Base-by-base conservation (phyloP, 495 filamentous ascomycete genomes). In the Barbatosphaeria neglecta region DNA sequence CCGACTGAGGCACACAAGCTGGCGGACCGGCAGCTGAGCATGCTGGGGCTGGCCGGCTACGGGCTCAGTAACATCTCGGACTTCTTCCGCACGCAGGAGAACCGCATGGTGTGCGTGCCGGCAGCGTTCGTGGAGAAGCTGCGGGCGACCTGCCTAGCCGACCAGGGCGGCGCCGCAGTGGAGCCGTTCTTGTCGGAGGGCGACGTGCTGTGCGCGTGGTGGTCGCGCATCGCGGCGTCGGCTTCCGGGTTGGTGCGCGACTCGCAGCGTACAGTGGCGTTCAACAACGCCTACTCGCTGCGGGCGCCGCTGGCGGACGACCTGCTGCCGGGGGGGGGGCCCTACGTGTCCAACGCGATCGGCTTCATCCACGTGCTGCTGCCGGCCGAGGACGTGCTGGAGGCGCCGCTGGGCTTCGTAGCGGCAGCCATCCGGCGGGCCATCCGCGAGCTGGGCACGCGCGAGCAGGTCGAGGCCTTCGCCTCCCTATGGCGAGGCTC, bases 381-480 rank as follows among this genome's bases (percentile, higher is more conserved):
- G 11, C 51, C 49, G 3, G 65, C 57, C 1, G 54, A 54, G 4
- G 61, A 70, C 4, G 52, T 71, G 13, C 33, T 54, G 9, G 40
- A 47, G 19, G 68, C 66, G 48, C 70, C 70, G n/a, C 47, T 71
- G 3, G 66, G 63, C 50, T 61, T 54, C 50, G 48, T 65, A 0
- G 68, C 68, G 13, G 49, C 53, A 15, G 48, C 59, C 33, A 51
- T 72, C 8, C 60, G 69, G 5, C 50, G 55, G 1, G 58, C 64
- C 9, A 69, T 74, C 49, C 63, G 61, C 44, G 61, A 67, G 41
- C 68, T 69, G 27, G 68, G 70, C 20, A 70, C 68, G 10, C 55
- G 54, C 13, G 60, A 52, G n/a, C 70, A 74, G 44, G 59, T 68
- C 24, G 63, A 70, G 44, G 67, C 68, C 11, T 60, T 61, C 41